Evolutionary conservation across 2,329 filamentous ascomycete species (phyloP), one percentile per base, ranked within the genome.

Genomic region (Colletotrichum sp.): DNA sequence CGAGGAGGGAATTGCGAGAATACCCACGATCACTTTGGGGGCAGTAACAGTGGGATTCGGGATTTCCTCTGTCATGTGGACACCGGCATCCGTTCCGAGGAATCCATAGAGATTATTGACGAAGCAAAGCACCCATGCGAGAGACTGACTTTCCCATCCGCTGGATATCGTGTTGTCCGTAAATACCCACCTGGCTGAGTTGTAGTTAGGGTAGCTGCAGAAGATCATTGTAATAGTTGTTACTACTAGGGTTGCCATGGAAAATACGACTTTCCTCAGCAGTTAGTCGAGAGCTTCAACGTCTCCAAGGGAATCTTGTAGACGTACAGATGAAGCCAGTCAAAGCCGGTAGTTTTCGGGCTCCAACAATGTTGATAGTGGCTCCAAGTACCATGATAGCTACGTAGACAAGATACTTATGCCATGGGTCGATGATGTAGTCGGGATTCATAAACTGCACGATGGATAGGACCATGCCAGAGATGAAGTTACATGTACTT

Each of bases 381-480:
- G 60, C 30, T 16, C 30, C 30, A 7, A 39, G 21, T 24, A 21
- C 5, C 30, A 64, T 39, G 12, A 39, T 34, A n/a, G 32, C n/a
- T 4, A 64, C 60, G n/a, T 26, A 64, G 7, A 64, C 60, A 39
- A 64, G 32, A 24, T 64, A 64, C 60, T 64, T 64, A 4, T 64
- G 60, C 32, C 16, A 64, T 64, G 60, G 24, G 7, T 24, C 30
- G 12, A 64, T 64, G 30, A 15, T n/a, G 60, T 43, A 64, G 6
- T 43, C 32, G 30, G 60, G 30, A 16, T 26, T 15, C 24, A 64
- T 64, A 13, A 64, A 64, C 52, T 2, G 79, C 78, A 2, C 77
- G 77, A 43, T 82, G 80, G 10, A 81, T 77, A 13, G 80, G 80
- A 7, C 79, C 16, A 79, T 80, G 1, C 73, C 78, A 78, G 60